Base-by-base conservation (phyloP, 2,329 filamentous ascomycete species). In the Podosphaera leucotricha region DNA sequence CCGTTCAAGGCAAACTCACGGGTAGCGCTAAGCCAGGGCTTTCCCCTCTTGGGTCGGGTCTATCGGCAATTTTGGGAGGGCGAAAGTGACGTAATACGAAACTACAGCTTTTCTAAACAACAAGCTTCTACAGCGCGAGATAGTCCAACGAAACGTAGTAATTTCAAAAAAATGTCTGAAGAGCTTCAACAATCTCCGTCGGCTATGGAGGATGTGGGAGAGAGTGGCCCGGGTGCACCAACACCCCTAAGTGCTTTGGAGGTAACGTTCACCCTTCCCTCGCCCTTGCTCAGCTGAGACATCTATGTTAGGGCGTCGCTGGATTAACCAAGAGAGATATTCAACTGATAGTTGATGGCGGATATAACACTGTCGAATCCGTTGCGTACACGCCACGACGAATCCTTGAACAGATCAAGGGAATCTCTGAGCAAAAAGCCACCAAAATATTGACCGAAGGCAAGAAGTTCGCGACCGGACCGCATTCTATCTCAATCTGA, bases 351-450 rank as follows among this genome's bases (percentile, higher is more conserved):
- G 67, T 92, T 16, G 87, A 95, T 56, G 86, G 82, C 35, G 90
- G 90, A 4, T 95, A 77, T 61, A 84, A 95, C 59, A 98, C 90
- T 0, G 85, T 98, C 33, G 90, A 98, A 62, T 79, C 86, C 2
- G 80, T 98, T 48, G 90, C 90, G 42, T 98, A 98, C 59, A 95
- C 75, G 2, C 74, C 90, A 59, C 80, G 72, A 44, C 75, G 87
- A 56, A 66, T 79, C 46, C 65, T 98, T 16, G 87, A 98, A 61
- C 84, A 92, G 60, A 87, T 98, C 62, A 98, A 95, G 61, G 90
- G 90, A 46, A 93, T 98, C 28, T 98, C 90, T 1, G 87, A 95
- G 62, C 81, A 92, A 57, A 98, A 98, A 60, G 90, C 92, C 2
- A 77, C 74, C 28, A 95, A 95, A 58, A 77, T 98, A 36, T 67